Conservation (phyloP, 768 basidiomycete species). For the Calocybe indica region DNA sequence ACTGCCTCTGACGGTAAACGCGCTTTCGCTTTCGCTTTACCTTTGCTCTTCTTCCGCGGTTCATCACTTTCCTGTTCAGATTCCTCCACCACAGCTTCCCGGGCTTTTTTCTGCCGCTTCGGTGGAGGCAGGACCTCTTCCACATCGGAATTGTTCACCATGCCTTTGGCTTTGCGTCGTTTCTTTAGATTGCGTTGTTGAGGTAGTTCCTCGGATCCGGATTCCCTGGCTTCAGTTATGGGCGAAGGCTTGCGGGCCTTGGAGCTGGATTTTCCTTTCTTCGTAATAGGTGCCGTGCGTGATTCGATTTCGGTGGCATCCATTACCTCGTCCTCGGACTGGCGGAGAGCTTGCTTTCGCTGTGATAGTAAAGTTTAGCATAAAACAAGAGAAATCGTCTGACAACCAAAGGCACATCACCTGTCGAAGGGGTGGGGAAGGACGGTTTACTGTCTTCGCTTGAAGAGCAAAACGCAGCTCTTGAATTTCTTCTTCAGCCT, state of each 20-base stretch:
- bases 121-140: no score
- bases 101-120: background rate
- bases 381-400: no score
- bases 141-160: no score
- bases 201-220: no score
- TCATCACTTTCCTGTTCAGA: constrained; percentile 12
- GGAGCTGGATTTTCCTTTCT: constrained; percentile 3
- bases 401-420: constrained; percentile 5
- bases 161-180: no score
- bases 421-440: constrained; percentile 18
- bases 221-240: no score
- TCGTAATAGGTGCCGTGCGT: background rate
- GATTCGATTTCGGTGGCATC: constrained; percentile 4
- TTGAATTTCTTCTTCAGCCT: constrained; percentile 35
- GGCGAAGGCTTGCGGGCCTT: no score
- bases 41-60: constrained; percentile 21
- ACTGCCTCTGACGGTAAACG: constrained; percentile 12
- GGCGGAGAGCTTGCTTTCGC: no score
- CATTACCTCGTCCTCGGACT: constrained; percentile 1
- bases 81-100: constrained; percentile 8
- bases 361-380: no score
- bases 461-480: constrained; percentile 41
- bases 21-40: constrained; percentile 17
- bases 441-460: constrained; percentile 26
- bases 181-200: no score